Evolutionary conservation across 768 basidiomycete species (phyloP), one percentile per base, ranked within the genome.

Genomic region (Pulveroboletus frians): DNA sequence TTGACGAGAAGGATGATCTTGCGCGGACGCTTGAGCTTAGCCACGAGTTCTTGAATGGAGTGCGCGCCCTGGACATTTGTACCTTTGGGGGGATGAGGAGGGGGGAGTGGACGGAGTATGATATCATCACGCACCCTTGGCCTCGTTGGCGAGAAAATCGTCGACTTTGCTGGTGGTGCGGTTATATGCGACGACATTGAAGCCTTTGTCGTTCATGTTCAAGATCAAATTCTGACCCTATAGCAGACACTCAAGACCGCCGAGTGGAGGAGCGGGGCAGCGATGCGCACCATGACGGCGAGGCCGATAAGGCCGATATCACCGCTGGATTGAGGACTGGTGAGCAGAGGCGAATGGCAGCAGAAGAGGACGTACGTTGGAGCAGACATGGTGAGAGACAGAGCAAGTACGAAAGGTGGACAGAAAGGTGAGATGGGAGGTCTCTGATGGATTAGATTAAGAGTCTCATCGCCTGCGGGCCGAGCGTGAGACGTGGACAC

Each of bases 121-220:
- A 73, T 48, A 43, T 49, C 47, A 61, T 49, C 35, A 66, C 74
- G 55, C 62, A 93, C 95, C 96, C 80, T 98, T 99, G 58, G 96
- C 96, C 73, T 98, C 92, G 69, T 97, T 92, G 54, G 79, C 85
- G 53, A 99, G 83, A 81, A 99, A 99, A 66, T 79, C 67, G 69
- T 97, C 94, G 63, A 99, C 93, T 72, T 99, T 99, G 74, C 82
- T 84, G 54, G 85, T 88, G 37, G 96, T 98, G 62, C 96, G 88
- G 80, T 99, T 99, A 76, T 88, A 99, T 11, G 91, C 92, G 58
- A 92, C 86, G 62, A 99, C 96, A 56, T 75, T 92, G 77, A 93
- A 99, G 45, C 96, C 96, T 73, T 99, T 99, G 79, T 99, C 96
- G 71, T 96, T 96, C 91, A 96, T 97, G 77, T 97, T 96, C 61